Evolutionary conservation across 345 rosid genomes (phyloP), one percentile per base, ranked within the genome.

Genomic region (Euclidium syriacum): DNA sequence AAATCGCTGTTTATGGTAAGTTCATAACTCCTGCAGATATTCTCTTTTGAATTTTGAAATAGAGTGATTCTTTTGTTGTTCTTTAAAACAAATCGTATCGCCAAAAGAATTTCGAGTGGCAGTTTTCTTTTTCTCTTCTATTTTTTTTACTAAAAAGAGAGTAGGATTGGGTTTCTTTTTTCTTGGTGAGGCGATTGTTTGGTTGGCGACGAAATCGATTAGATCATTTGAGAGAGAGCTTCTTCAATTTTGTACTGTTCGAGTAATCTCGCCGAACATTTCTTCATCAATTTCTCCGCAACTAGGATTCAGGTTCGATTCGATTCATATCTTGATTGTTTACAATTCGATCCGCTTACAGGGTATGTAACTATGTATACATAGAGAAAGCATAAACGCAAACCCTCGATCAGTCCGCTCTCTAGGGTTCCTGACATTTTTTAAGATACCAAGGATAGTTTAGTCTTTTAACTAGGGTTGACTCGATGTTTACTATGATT

Each of bases 1-100:
- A 33, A 41, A 48, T 70, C 73, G 27, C 30, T 58, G 58, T 47
- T 80, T 40, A 80, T 69, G 78, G 84, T 48, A 72, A 73, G 76
- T 71, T 24, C 75, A 52, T 79, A 61, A 77, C 39, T 78, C 48
- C 48, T 30, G n/a, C 39, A 54, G 71, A 61, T 52, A 3, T 16
- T 54, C 39, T 36, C 58, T 19, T 72, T 50, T 71, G 58, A 68
- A 47, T 56, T 26, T 73, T 17, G 5, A 34, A 32, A 36, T 39
- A 23, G 0, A 29, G 19, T 14, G 58, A 20, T 58, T 68, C 61
- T 33, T 63, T 49, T 44, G 7, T 10, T 18, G 22, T 59, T 59
- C 58, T 67, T 58, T 52, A 60, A 53, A 51, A 48, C 32, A 19
- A 18, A 18, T 20, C 26, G 23, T 29, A 2, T 52, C 32, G 0